Evolutionary conservation across 352 stramenopile genomes (phyloP).

Genomic region (Thalassiosira ordinaria): DNA sequence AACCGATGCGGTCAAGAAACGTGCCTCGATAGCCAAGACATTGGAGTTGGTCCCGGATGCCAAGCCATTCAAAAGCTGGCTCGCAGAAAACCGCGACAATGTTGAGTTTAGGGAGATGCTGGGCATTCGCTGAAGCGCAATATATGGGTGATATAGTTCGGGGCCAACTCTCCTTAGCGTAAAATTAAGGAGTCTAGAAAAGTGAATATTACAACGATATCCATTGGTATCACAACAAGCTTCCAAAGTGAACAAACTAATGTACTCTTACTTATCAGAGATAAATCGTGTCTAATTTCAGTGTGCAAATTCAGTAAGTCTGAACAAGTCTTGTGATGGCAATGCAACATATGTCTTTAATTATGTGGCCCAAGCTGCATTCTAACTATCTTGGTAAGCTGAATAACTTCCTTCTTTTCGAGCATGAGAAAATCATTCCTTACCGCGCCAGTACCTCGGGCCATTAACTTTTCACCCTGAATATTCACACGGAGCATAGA

Average conservation of each 20-base stretch:
- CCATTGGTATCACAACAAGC: too few relatives aligned
- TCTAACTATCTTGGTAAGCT: slow-evolving; percentile 65
- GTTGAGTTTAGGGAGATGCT: slow-evolving; percentile 66
- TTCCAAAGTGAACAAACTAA: too few relatives aligned
- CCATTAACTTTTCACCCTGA: slow-evolving; percentile 74
- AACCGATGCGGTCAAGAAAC: slow-evolving; percentile 46
- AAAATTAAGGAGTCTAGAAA: too few relatives aligned
- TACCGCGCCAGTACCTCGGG: slow-evolving; percentile 32
- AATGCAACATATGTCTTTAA: slow-evolving; percentile 8
- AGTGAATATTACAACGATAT: too few relatives aligned
- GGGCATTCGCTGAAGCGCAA: too few relatives aligned
- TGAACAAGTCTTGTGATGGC: too few relatives aligned
- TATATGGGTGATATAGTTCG: too few relatives aligned
- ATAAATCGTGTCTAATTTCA: too few relatives aligned
- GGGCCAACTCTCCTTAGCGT: too few relatives aligned
- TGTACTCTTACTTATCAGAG: too few relatives aligned
- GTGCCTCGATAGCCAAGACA: slow-evolving; percentile 61
- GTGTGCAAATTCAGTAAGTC: too few relatives aligned
- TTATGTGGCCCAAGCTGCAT: slow-evolving; percentile 50
- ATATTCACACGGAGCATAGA: not conserved
- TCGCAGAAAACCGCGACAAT: slow-evolving; percentile 68
- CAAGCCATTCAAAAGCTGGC: slow-evolving; percentile 56
- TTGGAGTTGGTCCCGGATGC: slow-evolving; percentile 61
- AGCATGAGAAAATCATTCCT: slow-evolving; percentile 76
- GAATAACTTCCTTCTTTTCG: slow-evolving; percentile 84